Conservation (phyloP, 305 asterid species). For the Plantago rigida region DNA sequence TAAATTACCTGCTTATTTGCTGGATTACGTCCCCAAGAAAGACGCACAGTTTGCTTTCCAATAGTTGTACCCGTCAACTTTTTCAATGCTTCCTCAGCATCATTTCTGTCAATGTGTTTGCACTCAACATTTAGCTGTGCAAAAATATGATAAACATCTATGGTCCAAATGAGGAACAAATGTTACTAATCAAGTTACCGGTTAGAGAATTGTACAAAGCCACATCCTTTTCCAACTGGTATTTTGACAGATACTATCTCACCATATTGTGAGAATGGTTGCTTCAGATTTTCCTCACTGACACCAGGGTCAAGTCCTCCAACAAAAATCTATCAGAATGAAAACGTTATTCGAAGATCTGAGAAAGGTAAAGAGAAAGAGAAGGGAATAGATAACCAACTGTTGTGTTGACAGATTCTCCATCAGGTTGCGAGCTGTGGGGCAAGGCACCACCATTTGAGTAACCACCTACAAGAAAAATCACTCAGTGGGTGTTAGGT, state of each 20-base stretch:
- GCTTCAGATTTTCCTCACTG: constrained; percentile 83
- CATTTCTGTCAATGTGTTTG: constrained; percentile 40
- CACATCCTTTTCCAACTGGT: constrained; percentile 92
- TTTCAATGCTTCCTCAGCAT: constrained; percentile 90
- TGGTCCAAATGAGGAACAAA: background rate
- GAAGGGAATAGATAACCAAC: constrained; percentile 44
- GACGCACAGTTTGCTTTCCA: constrained; percentile 84
- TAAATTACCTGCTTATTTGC: constrained; percentile 67
- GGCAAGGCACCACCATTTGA: constrained; percentile 60
- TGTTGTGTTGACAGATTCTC: constrained; percentile 77
- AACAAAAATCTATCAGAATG: constrained; percentile 64
- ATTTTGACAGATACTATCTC: constrained; percentile 81
- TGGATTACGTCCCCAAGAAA: constrained; percentile 95
- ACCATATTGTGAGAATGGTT: constrained; percentile 71
- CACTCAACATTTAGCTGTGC: constrained; percentile 1
- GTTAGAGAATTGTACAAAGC: constrained; percentile 85
- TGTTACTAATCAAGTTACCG: constrained; percentile 34
- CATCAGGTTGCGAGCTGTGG: constrained; percentile 66
- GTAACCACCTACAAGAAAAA: constrained; percentile 53
- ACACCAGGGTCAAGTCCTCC: constrained; percentile 91
- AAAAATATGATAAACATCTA: background rate
- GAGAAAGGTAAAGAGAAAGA: constrained; percentile 10
- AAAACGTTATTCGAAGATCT: constrained; percentile 24
- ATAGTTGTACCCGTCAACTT: constrained; percentile 65
- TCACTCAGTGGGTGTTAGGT: background rate